Base-by-base conservation (phyloP, 2,329 filamentous ascomycete genomes). In the Neofusicoccum laricinum region DNA sequence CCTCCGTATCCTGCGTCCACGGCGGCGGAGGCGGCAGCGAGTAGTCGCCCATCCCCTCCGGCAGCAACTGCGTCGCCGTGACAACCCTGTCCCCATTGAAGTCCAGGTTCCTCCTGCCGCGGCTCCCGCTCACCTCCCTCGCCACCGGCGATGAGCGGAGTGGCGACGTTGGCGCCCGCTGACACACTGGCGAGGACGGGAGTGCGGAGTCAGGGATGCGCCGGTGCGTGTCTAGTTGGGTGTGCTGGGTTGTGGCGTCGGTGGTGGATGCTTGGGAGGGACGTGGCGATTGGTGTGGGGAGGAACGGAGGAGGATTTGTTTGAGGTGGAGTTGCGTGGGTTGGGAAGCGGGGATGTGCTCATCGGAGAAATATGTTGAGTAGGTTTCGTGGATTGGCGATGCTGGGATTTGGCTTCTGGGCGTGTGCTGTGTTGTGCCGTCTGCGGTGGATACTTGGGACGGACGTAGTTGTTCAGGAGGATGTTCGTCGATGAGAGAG, bases 11-110 rank as follows among this genome's bases (percentile, higher is more conserved):
- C 49, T 36, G 49, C 49, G 41, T 46, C 61, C 38, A 63, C 17
- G 61, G 50, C 15, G 62, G 62, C 15, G 62, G 62, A 19, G 43
- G 62, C 10, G 62, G 62, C 19, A 64, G 3, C 19, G 51, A 58
- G n/a, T 59, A 58, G 4, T 41, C 50, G 11, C 14, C 45, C 51
- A 46, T 12, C 3, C 51, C 43, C 15, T 40, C 41, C 2, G 53
- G 43, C 15, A 64, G 25, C 32, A 64, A 15, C 30, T 64, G 62
- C 32, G 51, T 64, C n/a, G 53, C 53, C 15, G 51, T 49, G 38
- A 63, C 32, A 3, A 63, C n/a, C 50, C 17, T 46, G 7, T 8
- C 7, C 25, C 30, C 61, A 6, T 34, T 36, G 41, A 38, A 30
- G 34, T n/a, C 19, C 41, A 12, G 55, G 3, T 25, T 11, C 19